phyloP scores from a whole-genome alignment of 768 basidiomycete genomes.

The Kwoniella sp. region DNA sequence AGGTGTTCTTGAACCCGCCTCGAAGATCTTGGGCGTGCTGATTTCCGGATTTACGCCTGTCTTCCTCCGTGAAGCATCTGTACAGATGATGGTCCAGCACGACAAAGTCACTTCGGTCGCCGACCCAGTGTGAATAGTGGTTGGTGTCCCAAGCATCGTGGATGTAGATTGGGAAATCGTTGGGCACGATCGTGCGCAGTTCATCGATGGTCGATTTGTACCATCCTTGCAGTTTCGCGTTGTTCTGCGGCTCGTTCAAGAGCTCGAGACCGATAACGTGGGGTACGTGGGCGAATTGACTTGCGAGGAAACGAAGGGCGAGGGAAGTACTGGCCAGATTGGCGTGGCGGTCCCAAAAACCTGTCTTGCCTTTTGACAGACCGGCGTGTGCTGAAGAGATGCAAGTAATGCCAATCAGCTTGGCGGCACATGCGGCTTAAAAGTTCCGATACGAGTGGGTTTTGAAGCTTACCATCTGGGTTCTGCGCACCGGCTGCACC shows the following conservation, averaged over 20 bases:
- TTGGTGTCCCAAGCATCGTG: conserved; percentile 75
- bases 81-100: conserved; percentile 83
- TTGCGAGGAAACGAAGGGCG: conserved; percentile 55
- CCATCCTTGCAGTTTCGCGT: conserved; percentile 64
- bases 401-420: neutral
- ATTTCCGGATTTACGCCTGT: conserved; percentile 63
- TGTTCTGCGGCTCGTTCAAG: conserved; percentile 65
- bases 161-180: conserved; percentile 70
- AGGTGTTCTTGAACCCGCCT: conserved; percentile 57
- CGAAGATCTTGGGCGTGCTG: conserved; percentile 63
- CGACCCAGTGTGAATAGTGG: conserved; percentile 65
- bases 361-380: conserved; percentile 58
- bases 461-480: conserved; percentile 41
- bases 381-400: conserved; percentile 58
- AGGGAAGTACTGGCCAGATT: conserved; percentile 52
- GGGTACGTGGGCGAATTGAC: conserved; percentile 56
- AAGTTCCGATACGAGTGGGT: no score
- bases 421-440: neutral
- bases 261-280: conserved; percentile 66
- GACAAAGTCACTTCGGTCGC: conserved; percentile 62
- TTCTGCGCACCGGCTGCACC: conserved; percentile 71
- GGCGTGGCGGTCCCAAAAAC: conserved; percentile 44
- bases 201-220: conserved; percentile 65
- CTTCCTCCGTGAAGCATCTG: conserved; percentile 71
- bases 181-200: conserved; percentile 61